phyloP scores from a whole-genome alignment of 2,329 filamentous ascomycete genomes.

The Pestalotiopsis sp. region DNA sequence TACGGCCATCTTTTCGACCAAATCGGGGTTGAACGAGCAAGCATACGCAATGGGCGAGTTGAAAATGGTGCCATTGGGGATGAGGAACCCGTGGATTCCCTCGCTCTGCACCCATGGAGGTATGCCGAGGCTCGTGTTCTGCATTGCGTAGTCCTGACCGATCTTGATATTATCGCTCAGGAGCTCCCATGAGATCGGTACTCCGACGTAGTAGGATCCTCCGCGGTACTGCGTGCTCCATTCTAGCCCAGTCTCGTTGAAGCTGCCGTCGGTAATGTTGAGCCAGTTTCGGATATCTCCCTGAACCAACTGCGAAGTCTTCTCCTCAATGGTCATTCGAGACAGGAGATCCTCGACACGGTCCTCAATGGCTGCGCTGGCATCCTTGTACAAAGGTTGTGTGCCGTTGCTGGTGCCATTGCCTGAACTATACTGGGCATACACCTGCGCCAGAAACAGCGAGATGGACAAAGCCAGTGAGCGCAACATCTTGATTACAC shows the following conservation, averaged over 20 bases:
- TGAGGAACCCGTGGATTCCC: constrained; percentile 73
- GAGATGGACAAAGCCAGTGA: constrained; percentile 19
- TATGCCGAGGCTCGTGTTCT: constrained; percentile 71
- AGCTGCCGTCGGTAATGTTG: constrained; percentile 66
- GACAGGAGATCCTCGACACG: constrained; percentile 69
- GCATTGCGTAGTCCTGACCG: constrained; percentile 69
- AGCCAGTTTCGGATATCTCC: constrained; percentile 77
- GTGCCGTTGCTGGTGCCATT: constrained; percentile 17
- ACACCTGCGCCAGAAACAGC: constrained; percentile 20
- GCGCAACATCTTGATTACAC: constrained; percentile 23
- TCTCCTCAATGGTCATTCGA: constrained; percentile 76
- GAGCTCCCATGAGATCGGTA: constrained; percentile 65
- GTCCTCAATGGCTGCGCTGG: constrained; percentile 62
- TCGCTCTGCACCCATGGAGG: constrained; percentile 76
- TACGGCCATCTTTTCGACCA: constrained; percentile 68
- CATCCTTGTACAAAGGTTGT: constrained; percentile 63
- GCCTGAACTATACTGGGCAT: constrained; percentile 16
- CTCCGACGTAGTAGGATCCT: constrained; percentile 75
- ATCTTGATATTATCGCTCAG: constrained; percentile 64
- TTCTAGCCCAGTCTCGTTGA: constrained; percentile 69
- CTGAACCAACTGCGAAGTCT: constrained; percentile 70
- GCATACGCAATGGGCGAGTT: constrained; percentile 76
- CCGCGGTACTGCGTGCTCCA: constrained; percentile 68
- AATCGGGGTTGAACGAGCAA: constrained; percentile 69
- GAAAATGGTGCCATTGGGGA: constrained; percentile 77